A percentile compares a stretch with the other conserved stretches of the same genome.
Evolutionary conservation across 1,139 yeast genomes (phyloP).

Genomic region (Taphrina wiesneri): DNA sequence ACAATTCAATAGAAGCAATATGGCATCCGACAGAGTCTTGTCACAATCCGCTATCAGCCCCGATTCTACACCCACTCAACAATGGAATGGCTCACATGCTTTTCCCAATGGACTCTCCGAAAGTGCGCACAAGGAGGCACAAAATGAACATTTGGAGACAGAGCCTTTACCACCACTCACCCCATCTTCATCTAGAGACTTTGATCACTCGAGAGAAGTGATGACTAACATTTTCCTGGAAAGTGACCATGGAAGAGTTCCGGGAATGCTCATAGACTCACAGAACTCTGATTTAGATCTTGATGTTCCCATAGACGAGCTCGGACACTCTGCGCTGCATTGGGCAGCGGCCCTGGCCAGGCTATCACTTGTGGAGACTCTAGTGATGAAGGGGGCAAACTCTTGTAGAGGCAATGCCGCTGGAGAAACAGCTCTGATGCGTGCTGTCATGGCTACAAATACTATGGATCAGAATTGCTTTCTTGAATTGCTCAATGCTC

Average conservation of each 20-base stretch:
- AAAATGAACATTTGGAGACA: background rate
- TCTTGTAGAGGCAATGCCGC: conserved; percentile 71
- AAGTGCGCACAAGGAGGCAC: background rate
- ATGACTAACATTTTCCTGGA: conserved; percentile 61
- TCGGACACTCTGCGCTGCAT: conserved; percentile 90
- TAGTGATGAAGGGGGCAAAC: conserved; percentile 67
- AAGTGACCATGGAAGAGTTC: conserved; percentile 46
- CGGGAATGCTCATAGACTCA: conserved; percentile 28
- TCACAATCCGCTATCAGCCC: background rate
- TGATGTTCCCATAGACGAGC: conserved; percentile 85
- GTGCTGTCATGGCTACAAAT: conserved; percentile 86
- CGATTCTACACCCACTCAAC: conserved; percentile 39
- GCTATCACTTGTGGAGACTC: conserved; percentile 66
- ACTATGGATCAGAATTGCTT: conserved; percentile 76
- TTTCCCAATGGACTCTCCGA: conserved; percentile 4
- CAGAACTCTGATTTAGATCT: conserved; percentile 53
- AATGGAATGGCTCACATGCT: conserved; percentile 32
- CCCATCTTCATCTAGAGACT: conserved; percentile 47
- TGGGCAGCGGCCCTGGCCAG: conserved; percentile 96
- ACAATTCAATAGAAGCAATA: background rate
- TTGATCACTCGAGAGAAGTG: conserved; percentile 57
- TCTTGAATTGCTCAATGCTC: conserved; percentile 65
- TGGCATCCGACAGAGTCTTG: background rate
- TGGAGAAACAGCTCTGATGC: conserved; percentile 88
- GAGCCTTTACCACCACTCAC: conserved; percentile 53